Conservation (phyloP, 164 flowering plant species). For the Nelumbo lutea region DNA sequence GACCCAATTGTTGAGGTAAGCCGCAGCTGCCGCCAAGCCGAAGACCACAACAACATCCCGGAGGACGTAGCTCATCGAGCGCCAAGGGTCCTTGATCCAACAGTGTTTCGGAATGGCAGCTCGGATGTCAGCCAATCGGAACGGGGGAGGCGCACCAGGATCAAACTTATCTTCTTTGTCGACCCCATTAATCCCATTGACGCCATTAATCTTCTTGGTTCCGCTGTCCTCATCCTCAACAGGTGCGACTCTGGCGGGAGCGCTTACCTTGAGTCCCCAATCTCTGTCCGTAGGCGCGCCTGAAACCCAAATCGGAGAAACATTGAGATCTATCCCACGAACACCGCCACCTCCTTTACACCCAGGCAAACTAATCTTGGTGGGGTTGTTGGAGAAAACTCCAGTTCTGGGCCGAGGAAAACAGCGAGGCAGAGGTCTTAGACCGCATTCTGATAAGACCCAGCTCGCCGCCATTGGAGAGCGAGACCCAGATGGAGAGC, state of each 20-base stretch:
- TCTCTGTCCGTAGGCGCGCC: slow-evolving; percentile 14
- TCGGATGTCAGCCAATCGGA: slow-evolving; percentile 62
- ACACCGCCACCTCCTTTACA: neutral
- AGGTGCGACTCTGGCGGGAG: slow-evolving; percentile 16
- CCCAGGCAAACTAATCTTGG: slow-evolving; percentile 7
- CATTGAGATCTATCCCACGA: slow-evolving; percentile 19
- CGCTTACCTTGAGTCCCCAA: slow-evolving; percentile 24
- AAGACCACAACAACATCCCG: slow-evolving; percentile 54
- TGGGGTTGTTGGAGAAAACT: slow-evolving; percentile 2
- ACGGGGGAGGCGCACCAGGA: slow-evolving; percentile 70
- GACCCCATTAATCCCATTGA: slow-evolving; percentile 15
- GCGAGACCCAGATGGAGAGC: slow-evolving; percentile 8
- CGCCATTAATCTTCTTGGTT: slow-evolving; percentile 6
- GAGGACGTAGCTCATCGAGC: slow-evolving; percentile 64
- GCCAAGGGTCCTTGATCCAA: slow-evolving; percentile 83
- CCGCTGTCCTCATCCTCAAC: slow-evolving; percentile 15
- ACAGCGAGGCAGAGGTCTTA: slow-evolving; percentile 30
- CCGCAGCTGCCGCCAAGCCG: slow-evolving; percentile 45
- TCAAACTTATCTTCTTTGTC: slow-evolving; percentile 33
- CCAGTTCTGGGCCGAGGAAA: slow-evolving; percentile 20
- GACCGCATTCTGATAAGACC: slow-evolving; percentile 38
- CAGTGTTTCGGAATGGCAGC: slow-evolving; percentile 89
- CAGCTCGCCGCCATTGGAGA: slow-evolving; percentile 22
- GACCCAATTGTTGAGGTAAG: slow-evolving; percentile 45
- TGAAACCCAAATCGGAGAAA: slow-evolving; percentile 1